Conservation (phyloP, 129 eudicot species). For the Ambrosia artemisiifolia region DNA sequence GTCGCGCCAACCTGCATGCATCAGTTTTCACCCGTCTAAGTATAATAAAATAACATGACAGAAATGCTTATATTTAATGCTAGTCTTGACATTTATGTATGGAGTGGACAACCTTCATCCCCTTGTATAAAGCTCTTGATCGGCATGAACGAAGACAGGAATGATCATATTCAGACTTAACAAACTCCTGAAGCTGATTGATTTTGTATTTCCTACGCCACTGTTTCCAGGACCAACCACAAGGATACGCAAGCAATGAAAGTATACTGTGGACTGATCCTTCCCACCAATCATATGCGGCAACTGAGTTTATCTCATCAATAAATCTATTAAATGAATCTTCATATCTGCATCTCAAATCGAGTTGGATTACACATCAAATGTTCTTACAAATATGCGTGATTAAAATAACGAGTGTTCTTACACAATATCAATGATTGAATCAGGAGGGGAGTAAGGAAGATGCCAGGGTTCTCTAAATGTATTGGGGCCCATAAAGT, state of each 20-base stretch:
- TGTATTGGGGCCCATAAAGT: slow-evolving; percentile 91
- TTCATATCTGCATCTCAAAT: slow-evolving; percentile 68
- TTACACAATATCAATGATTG: slow-evolving; percentile 83
- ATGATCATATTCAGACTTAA: slow-evolving; percentile 87
- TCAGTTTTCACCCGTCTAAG: background rate
- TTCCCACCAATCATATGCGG: slow-evolving; percentile 96
- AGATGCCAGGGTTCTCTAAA: slow-evolving; percentile 97
- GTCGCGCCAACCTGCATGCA: slow-evolving; percentile 85
- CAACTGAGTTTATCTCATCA: slow-evolving; percentile 80
- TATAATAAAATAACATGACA: background rate
- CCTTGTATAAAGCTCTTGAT: slow-evolving; percentile 87
- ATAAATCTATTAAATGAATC: slow-evolving; percentile 88
- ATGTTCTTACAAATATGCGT: background rate
- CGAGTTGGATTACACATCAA: background rate
- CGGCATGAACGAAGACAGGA: slow-evolving; percentile 86
- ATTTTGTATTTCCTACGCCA: slow-evolving; percentile 81
- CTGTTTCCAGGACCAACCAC: slow-evolving; percentile 94
- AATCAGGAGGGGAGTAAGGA: slow-evolving; percentile 83
- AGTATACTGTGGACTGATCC: slow-evolving; percentile 90
- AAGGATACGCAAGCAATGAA: slow-evolving; percentile 78
- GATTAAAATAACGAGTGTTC: slow-evolving; percentile 19
- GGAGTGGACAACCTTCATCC: slow-evolving; percentile 65
- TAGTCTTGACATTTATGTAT: background rate
- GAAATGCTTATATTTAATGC: background rate
- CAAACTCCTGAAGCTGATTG: slow-evolving; percentile 77